A percentile compares a stretch with the other conserved stretches of the same genome.
These are phyloP conservation scores for Oryza longistaminata DNA, from an alignment of 176 grass and related monocot genomes.

Conservation along the genomic window DNA sequence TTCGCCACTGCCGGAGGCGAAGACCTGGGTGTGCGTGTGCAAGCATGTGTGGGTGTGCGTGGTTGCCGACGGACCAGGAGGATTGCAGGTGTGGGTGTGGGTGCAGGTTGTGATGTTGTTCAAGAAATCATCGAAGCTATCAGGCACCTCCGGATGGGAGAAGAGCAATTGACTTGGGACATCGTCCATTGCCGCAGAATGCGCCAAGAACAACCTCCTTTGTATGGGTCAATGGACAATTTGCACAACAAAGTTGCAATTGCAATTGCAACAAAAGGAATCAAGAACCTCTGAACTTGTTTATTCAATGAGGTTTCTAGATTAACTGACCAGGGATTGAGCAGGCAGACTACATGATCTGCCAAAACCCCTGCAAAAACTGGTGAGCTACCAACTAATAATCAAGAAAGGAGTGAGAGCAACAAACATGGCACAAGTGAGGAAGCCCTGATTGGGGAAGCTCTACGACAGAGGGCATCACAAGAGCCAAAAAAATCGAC, in stretches of 20 bases:
- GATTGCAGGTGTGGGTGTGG: conserved; percentile 89
- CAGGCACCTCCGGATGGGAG: conserved; percentile 55
- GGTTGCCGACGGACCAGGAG: conserved; percentile 52
- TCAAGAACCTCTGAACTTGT: background rate
- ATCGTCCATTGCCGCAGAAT: conserved; percentile 55
- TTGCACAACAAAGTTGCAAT: conserved; percentile 22
- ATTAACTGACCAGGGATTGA: background rate
- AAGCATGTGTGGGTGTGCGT: conserved; percentile 80
- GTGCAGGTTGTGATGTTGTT: conserved; percentile 58
- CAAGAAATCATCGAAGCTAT: conserved; percentile 66
- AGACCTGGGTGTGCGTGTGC: conserved; percentile 78
- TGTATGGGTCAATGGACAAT: conserved; percentile 17
- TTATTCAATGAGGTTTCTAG: background rate
- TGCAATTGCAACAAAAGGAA: background rate
- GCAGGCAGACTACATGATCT: background rate
- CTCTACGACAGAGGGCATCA: background rate
- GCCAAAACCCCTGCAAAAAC: conserved; percentile 5
- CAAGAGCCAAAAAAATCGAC: conserved; percentile 15
- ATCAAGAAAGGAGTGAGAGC: background rate
- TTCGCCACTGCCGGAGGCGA: conserved; percentile 36
- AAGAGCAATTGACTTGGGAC: conserved; percentile 63
- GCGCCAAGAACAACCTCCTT: conserved; percentile 26
- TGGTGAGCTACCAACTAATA: background rate
- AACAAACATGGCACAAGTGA: background rate
- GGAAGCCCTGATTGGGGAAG: background rate